Evolutionary conservation across 2,329 filamentous ascomycete genomes (phyloP).

Genomic region (Apiospora aurea): DNA sequence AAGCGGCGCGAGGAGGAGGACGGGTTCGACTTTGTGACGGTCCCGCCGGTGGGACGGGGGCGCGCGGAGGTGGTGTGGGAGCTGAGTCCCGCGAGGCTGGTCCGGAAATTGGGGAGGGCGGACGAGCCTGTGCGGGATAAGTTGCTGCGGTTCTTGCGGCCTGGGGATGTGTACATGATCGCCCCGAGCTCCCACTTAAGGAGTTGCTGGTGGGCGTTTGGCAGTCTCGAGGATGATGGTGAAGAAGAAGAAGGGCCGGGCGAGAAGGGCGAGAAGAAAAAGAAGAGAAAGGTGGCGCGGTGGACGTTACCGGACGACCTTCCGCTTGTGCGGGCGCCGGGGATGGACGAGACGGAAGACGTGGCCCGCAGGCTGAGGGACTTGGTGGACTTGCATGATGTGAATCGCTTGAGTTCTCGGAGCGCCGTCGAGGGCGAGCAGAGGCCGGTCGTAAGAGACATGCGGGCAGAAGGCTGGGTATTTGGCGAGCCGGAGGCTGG

Average conservation of each 20-base stretch:
- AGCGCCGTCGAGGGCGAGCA: constrained; percentile 22
- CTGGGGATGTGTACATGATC: constrained; percentile 17
- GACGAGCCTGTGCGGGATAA: not conserved
- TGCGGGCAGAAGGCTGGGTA: constrained; percentile 10
- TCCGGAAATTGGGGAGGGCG: not conserved
- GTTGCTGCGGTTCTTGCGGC: constrained; percentile 19
- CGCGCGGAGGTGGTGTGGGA: constrained; percentile 17
- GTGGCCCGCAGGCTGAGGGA: constrained; percentile 21
- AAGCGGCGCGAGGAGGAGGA: constrained; percentile 12
- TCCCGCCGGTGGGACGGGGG: constrained; percentile 15
- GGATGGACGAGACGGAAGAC: constrained; percentile 13
- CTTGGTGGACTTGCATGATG: constrained; percentile 23
- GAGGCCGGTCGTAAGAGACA: not conserved
- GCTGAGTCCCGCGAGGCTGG: not conserved
- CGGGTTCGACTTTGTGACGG: not conserved
- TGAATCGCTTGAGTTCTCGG: constrained; percentile 16
- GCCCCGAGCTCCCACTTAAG: not conserved
- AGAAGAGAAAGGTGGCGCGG: not conserved
- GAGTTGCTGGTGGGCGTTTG: constrained; percentile 18
- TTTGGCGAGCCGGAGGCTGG: constrained; percentile 18
- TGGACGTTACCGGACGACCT: constrained; percentile 19
- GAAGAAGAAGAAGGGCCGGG: not conserved
- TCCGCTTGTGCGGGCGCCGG: constrained; percentile 1
- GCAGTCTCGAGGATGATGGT: not conserved
- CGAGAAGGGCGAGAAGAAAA: not conserved